A percentile compares a stretch with the other conserved stretches of the same genome.
These are phyloP conservation scores for Alternaria consortialis DNA, from an alignment of 2,329 filamentous ascomycete genomes.

Conservation along the genomic window DNA sequence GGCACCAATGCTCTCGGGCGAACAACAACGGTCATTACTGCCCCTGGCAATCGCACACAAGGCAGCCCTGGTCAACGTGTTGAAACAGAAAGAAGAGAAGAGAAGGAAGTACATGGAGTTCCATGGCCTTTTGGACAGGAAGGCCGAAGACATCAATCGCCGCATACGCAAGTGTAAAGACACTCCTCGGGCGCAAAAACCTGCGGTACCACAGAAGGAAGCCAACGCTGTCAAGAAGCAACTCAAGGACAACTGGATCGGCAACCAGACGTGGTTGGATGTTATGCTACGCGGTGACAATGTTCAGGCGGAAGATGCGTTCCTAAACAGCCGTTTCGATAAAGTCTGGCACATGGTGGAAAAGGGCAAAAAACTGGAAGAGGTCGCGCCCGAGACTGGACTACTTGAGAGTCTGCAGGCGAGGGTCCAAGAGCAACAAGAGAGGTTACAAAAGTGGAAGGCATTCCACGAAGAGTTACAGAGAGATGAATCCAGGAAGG, in stretches of 20 bases:
- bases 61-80: conserved; percentile 66
- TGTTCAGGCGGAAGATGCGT: conserved; percentile 63
- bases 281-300: conserved; percentile 73
- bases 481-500: conserved; percentile 15
- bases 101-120: conserved; percentile 70
- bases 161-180: conserved; percentile 58
- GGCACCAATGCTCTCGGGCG: conserved; percentile 46
- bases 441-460: conserved; percentile 77
- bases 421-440: conserved; percentile 72
- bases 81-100: conserved; percentile 69
- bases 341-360: conserved; percentile 75
- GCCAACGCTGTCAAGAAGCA: conserved; percentile 62
- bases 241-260: conserved; percentile 79
- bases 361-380: conserved; percentile 64
- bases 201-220: conserved; percentile 45
- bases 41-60: conserved; percentile 78
- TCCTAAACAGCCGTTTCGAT: conserved; percentile 74
- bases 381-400: conserved; percentile 62
- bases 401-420: conserved; percentile 76
- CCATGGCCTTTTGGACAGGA: conserved; percentile 68
- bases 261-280: conserved; percentile 77
- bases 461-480: conserved; percentile 64
- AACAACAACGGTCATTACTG: conserved; percentile 58
- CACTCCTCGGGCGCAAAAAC: conserved; percentile 33
- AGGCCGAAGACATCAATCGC: conserved; percentile 66